Conservation (phyloP, 495 filamentous ascomycete genomes). For the Penicillium simplicissimum region DNA sequence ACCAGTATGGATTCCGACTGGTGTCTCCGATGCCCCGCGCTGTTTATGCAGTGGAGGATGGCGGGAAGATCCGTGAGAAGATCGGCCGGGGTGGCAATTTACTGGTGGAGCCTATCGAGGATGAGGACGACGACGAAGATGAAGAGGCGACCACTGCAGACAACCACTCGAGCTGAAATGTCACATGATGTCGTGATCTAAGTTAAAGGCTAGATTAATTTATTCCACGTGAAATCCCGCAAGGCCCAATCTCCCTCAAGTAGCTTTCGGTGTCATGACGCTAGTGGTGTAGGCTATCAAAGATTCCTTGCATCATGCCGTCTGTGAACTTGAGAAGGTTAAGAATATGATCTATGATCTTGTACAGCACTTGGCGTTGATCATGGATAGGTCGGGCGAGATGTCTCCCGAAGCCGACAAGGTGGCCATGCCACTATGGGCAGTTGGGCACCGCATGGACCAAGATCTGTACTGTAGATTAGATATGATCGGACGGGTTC, state of each 20-base stretch:
- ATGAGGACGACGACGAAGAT: constrained; percentile 56
- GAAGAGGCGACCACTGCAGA: constrained; percentile 22
- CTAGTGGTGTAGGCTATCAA: neutral
- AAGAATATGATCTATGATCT: neutral
- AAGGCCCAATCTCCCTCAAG: neutral
- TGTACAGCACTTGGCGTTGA: neutral
- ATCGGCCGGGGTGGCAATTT: constrained; percentile 86
- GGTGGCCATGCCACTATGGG: neutral
- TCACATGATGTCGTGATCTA: neutral
- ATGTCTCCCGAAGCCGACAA: neutral
- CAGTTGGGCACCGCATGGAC: neutral
- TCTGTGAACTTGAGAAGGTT: neutral
- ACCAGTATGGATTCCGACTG: constrained; percentile 78
- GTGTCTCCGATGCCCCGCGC: constrained; percentile 80
- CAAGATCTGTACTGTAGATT: neutral
- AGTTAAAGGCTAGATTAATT: neutral
- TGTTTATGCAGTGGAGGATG: constrained; percentile 67
- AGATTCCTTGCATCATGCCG: neutral
- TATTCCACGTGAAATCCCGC: neutral
- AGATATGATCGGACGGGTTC: constrained; percentile 1
- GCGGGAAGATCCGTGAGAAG: constrained; percentile 63
- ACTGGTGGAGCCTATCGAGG: constrained; percentile 71
- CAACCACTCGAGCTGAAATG: neutral
- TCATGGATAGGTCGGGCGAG: neutral
- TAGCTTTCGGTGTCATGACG: neutral